Conservation (phyloP, 2,329 filamentous ascomycete genomes). For the Pseudopithomyces chartarum region DNA sequence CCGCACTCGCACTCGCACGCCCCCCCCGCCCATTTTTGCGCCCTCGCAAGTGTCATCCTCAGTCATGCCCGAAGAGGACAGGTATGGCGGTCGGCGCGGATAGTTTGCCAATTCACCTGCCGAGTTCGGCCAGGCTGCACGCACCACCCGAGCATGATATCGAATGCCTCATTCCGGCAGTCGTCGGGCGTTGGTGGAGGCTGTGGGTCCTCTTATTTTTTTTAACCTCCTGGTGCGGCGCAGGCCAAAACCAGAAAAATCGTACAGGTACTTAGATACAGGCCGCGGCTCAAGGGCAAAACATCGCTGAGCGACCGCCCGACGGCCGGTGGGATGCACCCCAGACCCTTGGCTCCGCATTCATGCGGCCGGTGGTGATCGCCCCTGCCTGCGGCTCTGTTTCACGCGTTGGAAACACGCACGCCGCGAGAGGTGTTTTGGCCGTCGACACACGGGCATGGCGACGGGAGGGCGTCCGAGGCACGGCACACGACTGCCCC, state of each 20-base stretch:
- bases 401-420: slow-evolving; percentile 4
- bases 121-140: slow-evolving; percentile 17
- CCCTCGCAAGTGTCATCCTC: slow-evolving; percentile 13
- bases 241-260: slow-evolving; percentile 11
- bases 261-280: no score
- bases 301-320: no score
- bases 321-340: slow-evolving; percentile 15
- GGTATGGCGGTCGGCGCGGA: slow-evolving; percentile 16
- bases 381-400: slow-evolving; percentile 16
- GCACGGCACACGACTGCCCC: not conserved
- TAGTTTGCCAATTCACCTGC: slow-evolving; percentile 18
- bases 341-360: slow-evolving; percentile 25
- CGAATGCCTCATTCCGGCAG: slow-evolving; percentile 14
- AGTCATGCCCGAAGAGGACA: not conserved
- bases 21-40: not conserved
- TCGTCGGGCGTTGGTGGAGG: slow-evolving; percentile 14
- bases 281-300: not conserved
- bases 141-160: slow-evolving; percentile 6
- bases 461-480: slow-evolving; percentile 2
- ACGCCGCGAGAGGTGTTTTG: not conserved
- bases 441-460: not conserved
- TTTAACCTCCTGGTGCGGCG: slow-evolving; percentile 11
- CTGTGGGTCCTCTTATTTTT: slow-evolving; percentile 6
- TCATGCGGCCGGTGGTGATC: slow-evolving; percentile 15
- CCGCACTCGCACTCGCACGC: slow-evolving; percentile 18